phyloP scores from a whole-genome alignment of 2,329 filamentous ascomycete species.

The Uncinocarpus reesii region DNA sequence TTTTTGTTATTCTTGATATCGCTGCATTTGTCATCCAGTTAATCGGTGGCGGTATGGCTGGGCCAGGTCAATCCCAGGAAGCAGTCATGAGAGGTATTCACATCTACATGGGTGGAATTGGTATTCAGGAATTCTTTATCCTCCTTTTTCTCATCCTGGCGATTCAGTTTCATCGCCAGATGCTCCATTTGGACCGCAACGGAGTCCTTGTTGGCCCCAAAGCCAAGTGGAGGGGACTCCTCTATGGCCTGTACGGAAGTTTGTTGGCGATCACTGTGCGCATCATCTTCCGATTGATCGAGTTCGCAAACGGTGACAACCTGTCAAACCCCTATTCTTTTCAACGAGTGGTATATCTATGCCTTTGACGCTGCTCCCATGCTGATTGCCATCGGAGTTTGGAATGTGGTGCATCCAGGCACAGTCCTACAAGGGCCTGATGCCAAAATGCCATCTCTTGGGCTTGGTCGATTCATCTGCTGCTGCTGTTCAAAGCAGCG shows the following conservation, averaged over 20 bases:
- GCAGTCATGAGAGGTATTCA: conserved; percentile 34
- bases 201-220: conserved; percentile 25
- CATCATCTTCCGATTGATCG: conserved; percentile 30
- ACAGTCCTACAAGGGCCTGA: conserved; percentile 21
- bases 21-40: conserved; percentile 38
- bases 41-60: conserved; percentile 31
- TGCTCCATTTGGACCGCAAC: conserved; percentile 28
- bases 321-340: conserved; percentile 23
- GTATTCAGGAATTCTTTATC: conserved; percentile 46
- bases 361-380: conserved; percentile 31
- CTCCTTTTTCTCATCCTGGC: conserved; percentile 42
- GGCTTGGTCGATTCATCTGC: neutral
- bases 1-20: conserved; percentile 40
- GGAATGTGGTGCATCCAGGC: conserved; percentile 32
- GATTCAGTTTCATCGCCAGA: conserved; percentile 37
- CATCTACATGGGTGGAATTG: conserved; percentile 41
- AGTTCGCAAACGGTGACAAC: conserved; percentile 19
- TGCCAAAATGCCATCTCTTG: conserved; percentile 1
- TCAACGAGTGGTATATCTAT: conserved; percentile 31
- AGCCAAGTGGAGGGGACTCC: conserved; percentile 27
- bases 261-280: conserved; percentile 40
- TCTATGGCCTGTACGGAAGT: conserved; percentile 45
- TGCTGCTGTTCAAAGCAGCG: neutral
- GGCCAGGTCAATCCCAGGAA: conserved; percentile 18
- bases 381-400: conserved; percentile 28